phyloP scores from a whole-genome alignment of 1,139 yeast genomes.

The Suhomyces choctaworum region DNA sequence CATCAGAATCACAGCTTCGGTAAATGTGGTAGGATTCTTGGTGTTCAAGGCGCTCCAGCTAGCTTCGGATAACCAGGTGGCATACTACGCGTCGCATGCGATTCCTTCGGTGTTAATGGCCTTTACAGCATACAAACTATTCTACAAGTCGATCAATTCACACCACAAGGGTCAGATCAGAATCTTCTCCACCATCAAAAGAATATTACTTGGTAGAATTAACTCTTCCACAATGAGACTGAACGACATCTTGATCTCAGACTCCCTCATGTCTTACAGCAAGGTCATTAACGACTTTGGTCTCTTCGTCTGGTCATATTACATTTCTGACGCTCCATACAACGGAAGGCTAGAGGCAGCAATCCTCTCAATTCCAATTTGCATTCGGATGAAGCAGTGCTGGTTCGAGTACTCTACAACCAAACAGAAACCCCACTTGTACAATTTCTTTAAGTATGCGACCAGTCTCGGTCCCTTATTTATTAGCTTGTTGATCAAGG shows the following conservation, averaged over 20 bases:
- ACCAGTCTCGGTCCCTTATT: conserved; percentile 68
- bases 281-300: conserved; percentile 73
- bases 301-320: conserved; percentile 40
- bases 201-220: conserved; percentile 59
- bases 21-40: conserved; percentile 25
- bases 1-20: conserved; percentile 22
- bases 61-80: neutral
- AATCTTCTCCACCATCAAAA: conserved; percentile 46
- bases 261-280: conserved; percentile 76
- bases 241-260: conserved; percentile 78
- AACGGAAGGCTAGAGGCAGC: conserved; percentile 46
- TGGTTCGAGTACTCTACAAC: conserved; percentile 61
- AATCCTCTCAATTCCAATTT: conserved; percentile 60
- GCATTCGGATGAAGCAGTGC: conserved; percentile 80
- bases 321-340: conserved; percentile 28
- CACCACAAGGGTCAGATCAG: conserved; percentile 41
- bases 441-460: conserved; percentile 73
- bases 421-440: conserved; percentile 54
- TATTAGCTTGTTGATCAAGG: conserved; percentile 41
- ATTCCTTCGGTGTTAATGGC: conserved; percentile 13
- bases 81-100: neutral
- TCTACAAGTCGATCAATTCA: conserved; percentile 13
- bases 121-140: conserved; percentile 14
- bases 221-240: conserved; percentile 59
- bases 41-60: conserved; percentile 23